Evolutionary conservation across 2,329 filamentous ascomycete genomes (phyloP).

Genomic region (Penicillium sp.): DNA sequence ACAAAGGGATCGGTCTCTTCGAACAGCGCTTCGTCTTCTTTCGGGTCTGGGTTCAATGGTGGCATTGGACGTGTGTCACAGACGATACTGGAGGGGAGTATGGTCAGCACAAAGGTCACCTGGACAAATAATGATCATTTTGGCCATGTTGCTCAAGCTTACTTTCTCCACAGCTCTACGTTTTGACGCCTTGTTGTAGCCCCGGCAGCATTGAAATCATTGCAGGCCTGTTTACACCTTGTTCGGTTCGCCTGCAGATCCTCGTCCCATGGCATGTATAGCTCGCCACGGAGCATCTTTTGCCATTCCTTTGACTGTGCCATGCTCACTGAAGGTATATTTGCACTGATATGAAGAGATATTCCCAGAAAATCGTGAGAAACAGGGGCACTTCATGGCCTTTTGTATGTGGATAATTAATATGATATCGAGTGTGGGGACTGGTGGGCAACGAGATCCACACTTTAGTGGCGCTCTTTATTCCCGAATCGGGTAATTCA

Average conservation of each 20-base stretch:
- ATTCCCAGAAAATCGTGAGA: background rate
- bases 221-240: conserved; percentile 29
- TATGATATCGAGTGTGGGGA: background rate
- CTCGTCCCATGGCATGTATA: conserved; percentile 29
- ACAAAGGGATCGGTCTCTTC: conserved; percentile 50
- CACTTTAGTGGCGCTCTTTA: background rate
- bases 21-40: conserved; percentile 26
- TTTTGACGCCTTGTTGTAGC: conserved; percentile 23
- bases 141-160: background rate
- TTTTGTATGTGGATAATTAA: background rate
- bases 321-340: conserved; percentile 5
- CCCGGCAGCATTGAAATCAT: conserved; percentile 28
- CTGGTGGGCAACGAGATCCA: background rate
- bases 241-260: conserved; percentile 30
- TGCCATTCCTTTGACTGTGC: conserved; percentile 30
- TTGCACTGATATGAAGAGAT: background rate
- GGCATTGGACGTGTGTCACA: conserved; percentile 27
- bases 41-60: conserved; percentile 17
- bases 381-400: background rate
- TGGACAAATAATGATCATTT: background rate
- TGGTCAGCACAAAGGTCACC: background rate
- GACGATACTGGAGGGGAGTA: conserved; percentile 19
- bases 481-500: background rate
- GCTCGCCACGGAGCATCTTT: conserved; percentile 32
- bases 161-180: conserved; percentile 31